Evolutionary conservation across 2,329 filamentous ascomycete genomes (phyloP), one percentile per base, ranked within the genome.

Genomic region (Dactylellina sp.): DNA sequence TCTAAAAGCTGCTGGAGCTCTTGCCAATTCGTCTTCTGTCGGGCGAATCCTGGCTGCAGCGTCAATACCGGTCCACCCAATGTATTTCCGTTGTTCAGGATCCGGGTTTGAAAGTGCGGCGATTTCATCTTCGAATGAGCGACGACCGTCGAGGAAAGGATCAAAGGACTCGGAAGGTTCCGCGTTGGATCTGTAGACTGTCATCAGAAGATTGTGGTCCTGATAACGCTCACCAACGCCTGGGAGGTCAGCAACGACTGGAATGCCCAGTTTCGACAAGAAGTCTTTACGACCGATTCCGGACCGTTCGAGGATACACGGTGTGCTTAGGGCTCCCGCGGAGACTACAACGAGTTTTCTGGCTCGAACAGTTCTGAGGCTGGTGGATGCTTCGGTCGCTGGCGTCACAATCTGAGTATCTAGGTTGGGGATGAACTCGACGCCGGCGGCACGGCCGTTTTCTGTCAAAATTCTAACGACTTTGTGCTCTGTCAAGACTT

Each of bases 21-120:
- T 83, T 56, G 85, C 84, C 16, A 91, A 84, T 78, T 93, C 91
- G 49, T 89, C 82, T 71, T 87, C 83, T 0, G 86, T 91, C 0
- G 91, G 91, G 1, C 91, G 85, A 78, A 92, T 86, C 83, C 93
- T 93, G 75, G 92, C 90, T 76, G 90, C 91, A 2, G 90, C 90
- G 0, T 93, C 90, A 76, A 93, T 92, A 74, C 89, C 90, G 78
- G 93, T 76, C 71, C 71, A 75, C 7, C 55, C 24, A 22, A 65
- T 59, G 12, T 62, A 49, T 6, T 53, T 60, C 20, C 28, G 32
- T 14, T 20, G 49, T 1, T 32, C 24, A 0, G 56, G 20, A 18
- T 60, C 42, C 14, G 46, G 28, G 28, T 52, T 39, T 0, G 86
- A 86, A 0, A 89, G 81, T 1, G 82, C 80, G 7, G 81, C 82